Conservation (phyloP, 2,329 filamentous ascomycete genomes). For the Dothidotthia symphoricarpi region DNA sequence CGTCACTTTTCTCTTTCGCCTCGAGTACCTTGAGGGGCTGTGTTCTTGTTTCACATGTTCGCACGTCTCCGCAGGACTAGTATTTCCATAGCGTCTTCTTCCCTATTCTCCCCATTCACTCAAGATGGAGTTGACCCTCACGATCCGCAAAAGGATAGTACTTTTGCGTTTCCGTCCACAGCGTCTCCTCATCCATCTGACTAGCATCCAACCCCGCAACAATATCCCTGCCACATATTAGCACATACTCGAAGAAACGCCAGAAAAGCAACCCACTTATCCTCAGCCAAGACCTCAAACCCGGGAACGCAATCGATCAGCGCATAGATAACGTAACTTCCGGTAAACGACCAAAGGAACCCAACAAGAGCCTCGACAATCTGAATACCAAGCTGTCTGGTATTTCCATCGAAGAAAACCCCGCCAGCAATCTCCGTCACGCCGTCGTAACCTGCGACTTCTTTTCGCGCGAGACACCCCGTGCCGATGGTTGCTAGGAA, state of each 20-base stretch:
- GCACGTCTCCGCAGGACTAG: too few relatives aligned
- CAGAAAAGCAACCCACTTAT: slow-evolving; percentile 48
- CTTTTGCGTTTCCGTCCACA: slow-evolving; percentile 38
- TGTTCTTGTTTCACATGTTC: too few relatives aligned
- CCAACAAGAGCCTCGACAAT: slow-evolving; percentile 53
- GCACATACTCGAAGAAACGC: neutral
- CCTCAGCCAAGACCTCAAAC: slow-evolving; percentile 52
- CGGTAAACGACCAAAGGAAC: slow-evolving; percentile 53
- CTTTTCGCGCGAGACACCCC: slow-evolving; percentile 52
- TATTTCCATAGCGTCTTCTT: too few relatives aligned
- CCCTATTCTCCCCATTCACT: slow-evolving; percentile 11
- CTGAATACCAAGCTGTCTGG: slow-evolving; percentile 51
- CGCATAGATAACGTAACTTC: slow-evolving; percentile 51
- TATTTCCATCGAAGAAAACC: slow-evolving; percentile 55
- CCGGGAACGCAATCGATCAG: slow-evolving; percentile 55
- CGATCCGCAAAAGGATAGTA: slow-evolving; percentile 38
- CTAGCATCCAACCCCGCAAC: slow-evolving; percentile 51
- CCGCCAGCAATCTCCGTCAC: slow-evolving; percentile 51
- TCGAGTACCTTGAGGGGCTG: too few relatives aligned
- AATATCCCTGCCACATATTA: slow-evolving; percentile 42
- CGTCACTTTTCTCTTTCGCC: too few relatives aligned
- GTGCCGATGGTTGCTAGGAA: slow-evolving; percentile 53
- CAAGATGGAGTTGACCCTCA: slow-evolving; percentile 29
- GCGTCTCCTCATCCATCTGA: slow-evolving; percentile 51
- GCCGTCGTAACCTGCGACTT: slow-evolving; percentile 55